phyloP scores from a whole-genome alignment of 305 asterid species.

The Fraxinus dipetala region DNA sequence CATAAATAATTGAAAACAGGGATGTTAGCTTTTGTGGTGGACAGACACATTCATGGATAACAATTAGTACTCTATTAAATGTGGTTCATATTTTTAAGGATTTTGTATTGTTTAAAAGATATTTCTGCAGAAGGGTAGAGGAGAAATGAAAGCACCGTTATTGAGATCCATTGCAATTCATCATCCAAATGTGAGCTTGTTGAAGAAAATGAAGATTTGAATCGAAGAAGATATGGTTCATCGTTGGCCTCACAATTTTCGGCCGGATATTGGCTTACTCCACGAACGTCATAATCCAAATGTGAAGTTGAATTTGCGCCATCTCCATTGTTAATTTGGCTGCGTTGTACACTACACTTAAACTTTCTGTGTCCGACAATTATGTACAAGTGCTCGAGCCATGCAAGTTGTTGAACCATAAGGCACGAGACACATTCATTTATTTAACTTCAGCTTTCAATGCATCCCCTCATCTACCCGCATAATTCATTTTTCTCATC shows the following conservation, averaged over 20 bases:
- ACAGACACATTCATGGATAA: background rate
- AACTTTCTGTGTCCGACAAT: conserved; percentile 28
- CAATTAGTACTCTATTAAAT: background rate
- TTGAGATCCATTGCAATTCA: background rate
- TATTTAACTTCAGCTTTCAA: background rate
- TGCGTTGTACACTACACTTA: conserved; percentile 35
- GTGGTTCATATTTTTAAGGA: background rate
- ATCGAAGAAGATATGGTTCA: conserved; percentile 53
- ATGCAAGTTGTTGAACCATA: background rate
- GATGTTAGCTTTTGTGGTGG: background rate
- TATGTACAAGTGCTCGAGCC: background rate
- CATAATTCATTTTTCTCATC: background rate
- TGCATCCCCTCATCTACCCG: background rate
- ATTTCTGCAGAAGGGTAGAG: background rate
- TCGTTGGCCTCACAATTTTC: conserved; percentile 45
- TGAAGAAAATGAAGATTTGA: conserved; percentile 4
- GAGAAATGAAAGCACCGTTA: background rate
- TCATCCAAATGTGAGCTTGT: background rate
- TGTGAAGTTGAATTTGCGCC: conserved; percentile 32
- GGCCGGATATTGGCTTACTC: conserved; percentile 36
- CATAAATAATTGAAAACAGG: too few relatives aligned
- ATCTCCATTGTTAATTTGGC: conserved; percentile 39
- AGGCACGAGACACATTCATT: background rate
- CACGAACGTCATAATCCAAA: conserved; percentile 35
- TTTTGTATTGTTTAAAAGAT: background rate